Conservation (phyloP, 306 rosid species). For the Begonia peltatifolia region DNA sequence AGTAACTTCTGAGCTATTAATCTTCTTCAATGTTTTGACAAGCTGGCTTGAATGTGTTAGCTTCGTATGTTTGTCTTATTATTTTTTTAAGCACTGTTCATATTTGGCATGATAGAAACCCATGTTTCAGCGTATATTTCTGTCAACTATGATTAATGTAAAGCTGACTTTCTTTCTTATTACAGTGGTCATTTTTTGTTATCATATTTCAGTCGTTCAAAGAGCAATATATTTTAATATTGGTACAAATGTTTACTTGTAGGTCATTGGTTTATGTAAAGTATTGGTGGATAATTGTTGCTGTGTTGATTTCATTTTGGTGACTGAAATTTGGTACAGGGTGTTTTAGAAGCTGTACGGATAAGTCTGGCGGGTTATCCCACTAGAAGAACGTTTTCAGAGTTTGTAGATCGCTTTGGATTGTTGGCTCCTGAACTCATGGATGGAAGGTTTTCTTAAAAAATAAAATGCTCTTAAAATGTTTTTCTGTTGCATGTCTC, state of each 20-base stretch:
- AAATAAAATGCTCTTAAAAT: slow-evolving; percentile 28
- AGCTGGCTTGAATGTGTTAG: slow-evolving; percentile 3
- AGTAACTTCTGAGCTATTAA: slow-evolving; percentile 25
- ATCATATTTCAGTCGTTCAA: too few relatives aligned
- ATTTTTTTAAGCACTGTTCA: neutral
- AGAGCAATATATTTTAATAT: too few relatives aligned
- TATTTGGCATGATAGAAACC: too few relatives aligned
- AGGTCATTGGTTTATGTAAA: too few relatives aligned
- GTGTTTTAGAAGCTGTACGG: slow-evolving; percentile 95
- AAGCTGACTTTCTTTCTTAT: too few relatives aligned
- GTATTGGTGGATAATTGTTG: neutral
- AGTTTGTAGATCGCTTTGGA: slow-evolving; percentile 93
- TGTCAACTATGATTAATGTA: neutral
- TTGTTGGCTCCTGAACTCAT: slow-evolving; percentile 53
- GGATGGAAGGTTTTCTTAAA: slow-evolving; percentile 56
- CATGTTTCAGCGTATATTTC: neutral
- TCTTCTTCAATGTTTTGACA: slow-evolving; percentile 12
- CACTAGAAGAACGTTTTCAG: slow-evolving; percentile 71
- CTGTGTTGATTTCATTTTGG: neutral
- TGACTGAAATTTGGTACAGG: slow-evolving; percentile 26
- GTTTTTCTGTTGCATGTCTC: neutral
- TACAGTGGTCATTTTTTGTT: too few relatives aligned
- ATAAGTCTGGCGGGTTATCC: slow-evolving; percentile 99
- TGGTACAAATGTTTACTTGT: too few relatives aligned
- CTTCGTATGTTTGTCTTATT: slow-evolving; percentile 5